These are phyloP conservation scores for Triangularia verruculosa DNA, from an alignment of 2,329 filamentous ascomycete genomes.

Conservation along the genomic window DNA sequence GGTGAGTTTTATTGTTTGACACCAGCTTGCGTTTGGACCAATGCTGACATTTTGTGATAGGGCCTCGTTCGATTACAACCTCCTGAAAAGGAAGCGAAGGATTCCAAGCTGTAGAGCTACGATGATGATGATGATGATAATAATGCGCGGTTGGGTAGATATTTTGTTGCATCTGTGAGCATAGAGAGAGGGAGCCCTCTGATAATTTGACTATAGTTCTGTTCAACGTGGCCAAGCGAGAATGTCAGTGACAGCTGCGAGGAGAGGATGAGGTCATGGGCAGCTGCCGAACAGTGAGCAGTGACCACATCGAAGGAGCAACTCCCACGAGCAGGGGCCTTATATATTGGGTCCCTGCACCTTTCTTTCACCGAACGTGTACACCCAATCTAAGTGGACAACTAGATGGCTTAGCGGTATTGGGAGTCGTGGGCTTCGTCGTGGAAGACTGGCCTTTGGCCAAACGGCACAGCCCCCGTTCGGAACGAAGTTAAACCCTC, in stretches of 20 bases:
- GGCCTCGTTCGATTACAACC: constrained; percentile 47
- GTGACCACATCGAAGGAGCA: not conserved
- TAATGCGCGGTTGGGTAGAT: not conserved
- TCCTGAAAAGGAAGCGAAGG: constrained; percentile 17
- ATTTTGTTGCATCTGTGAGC: not conserved
- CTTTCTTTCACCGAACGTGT: not conserved
- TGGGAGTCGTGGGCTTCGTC: not conserved
- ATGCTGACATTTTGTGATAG: constrained; percentile 34
- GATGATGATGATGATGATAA: not conserved
- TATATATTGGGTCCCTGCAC: not conserved
- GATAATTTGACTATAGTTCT: not conserved
- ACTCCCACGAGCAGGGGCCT: not conserved
- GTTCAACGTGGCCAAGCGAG: not conserved
- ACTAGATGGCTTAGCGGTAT: not conserved
- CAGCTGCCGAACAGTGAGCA: not conserved
- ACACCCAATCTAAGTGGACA: not conserved
- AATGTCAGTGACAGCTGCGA: not conserved
- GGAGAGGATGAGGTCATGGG: not conserved
- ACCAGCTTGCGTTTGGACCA: not conserved
- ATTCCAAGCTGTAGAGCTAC: constrained; percentile 23
- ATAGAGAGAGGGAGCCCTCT: not conserved
- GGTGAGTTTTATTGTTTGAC: constrained; percentile 41
- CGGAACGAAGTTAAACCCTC: not conserved
- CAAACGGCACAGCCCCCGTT: not conserved
- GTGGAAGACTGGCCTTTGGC: too few relatives aligned